A percentile compares a stretch with the other conserved stretches of the same genome.
Evolutionary conservation across 2,329 filamentous ascomycete genomes (phyloP).

Genomic region (Neopestalotiopsis clavispora): DNA sequence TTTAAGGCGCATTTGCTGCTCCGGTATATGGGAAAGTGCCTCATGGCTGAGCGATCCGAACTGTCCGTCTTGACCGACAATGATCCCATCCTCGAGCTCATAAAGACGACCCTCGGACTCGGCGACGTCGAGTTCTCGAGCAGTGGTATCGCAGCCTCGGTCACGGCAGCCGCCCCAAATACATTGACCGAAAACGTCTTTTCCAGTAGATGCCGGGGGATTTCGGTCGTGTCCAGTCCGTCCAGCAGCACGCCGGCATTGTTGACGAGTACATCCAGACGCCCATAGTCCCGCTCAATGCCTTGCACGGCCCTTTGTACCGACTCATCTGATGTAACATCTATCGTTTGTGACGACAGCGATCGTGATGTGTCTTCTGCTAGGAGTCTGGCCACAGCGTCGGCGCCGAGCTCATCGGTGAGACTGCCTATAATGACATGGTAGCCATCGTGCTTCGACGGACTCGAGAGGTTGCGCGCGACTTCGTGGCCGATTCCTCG

Average conservation of each 20-base stretch:
- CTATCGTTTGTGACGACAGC: constrained; percentile 18
- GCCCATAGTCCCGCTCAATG: constrained; percentile 29
- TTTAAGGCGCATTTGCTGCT: constrained; percentile 48
- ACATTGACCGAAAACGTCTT: constrained; percentile 45
- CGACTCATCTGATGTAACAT: constrained; percentile 30
- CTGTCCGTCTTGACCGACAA: constrained; percentile 29
- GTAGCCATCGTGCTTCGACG: constrained; percentile 2
- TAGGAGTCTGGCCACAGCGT: neutral
- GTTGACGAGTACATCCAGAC: constrained; percentile 42
- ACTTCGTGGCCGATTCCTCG: constrained; percentile 8
- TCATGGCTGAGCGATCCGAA: constrained; percentile 31
- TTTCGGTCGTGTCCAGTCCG: constrained; percentile 14
- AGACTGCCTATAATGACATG: constrained; percentile 14
- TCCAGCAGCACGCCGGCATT: constrained; percentile 40
- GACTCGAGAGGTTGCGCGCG: constrained; percentile 8
- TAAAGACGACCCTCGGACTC: constrained; percentile 42
- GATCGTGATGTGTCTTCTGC: constrained; percentile 1
- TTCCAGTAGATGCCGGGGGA: constrained; percentile 39
- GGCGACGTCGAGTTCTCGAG: constrained; percentile 28
- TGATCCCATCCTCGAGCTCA: constrained; percentile 42
- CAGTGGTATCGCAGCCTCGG: constrained; percentile 34
- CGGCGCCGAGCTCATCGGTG: neutral
- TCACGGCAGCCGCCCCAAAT: constrained; percentile 35
- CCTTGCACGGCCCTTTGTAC: constrained; percentile 28
- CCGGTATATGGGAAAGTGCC: constrained; percentile 41